phyloP scores from a whole-genome alignment of 345 rosid genomes.

The Hibiscus tridactylites region DNA sequence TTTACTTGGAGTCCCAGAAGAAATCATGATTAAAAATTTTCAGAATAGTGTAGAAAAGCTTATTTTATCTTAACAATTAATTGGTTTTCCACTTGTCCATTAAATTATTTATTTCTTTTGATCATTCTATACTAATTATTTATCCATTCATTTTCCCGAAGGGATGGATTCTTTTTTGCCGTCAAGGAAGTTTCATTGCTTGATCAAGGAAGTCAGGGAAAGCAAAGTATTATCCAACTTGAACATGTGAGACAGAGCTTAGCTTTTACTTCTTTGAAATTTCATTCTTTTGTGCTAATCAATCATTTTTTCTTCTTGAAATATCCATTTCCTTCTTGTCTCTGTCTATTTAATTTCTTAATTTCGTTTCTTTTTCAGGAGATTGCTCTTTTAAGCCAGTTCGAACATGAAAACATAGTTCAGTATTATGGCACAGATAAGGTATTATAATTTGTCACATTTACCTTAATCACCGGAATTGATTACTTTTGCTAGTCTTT shows the following conservation, averaged over 20 bases:
- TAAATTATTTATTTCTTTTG: neutral
- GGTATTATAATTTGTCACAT: conserved; percentile 31
- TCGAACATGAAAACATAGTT: conserved; percentile 79
- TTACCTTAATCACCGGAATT: neutral
- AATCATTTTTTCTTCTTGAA: neutral
- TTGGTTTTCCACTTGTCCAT: neutral
- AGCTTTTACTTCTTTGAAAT: neutral
- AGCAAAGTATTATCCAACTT: conserved; percentile 63
- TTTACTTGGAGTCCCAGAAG: neutral
- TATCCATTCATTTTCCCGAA: conserved; percentile 18
- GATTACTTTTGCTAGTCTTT: neutral
- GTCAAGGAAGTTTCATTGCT: conserved; percentile 82
- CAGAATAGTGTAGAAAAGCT: neutral
- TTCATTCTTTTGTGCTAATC: neutral
- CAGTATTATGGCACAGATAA: conserved; percentile 69
- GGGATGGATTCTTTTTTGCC: conserved; percentile 82
- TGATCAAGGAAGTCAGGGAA: conserved; percentile 73
- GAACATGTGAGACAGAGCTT: conserved; percentile 47
- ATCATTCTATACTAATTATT: neutral
- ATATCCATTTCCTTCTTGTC: neutral
- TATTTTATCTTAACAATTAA: neutral
- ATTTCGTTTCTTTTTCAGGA: conserved; percentile 45
- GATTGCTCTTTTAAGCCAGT: conserved; percentile 70
- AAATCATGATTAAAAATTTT: neutral
- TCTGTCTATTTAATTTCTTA: neutral